These are phyloP conservation scores for Waltergamsia citrina DNA, from an alignment of 2,329 filamentous ascomycete genomes.

Conservation along the genomic window DNA sequence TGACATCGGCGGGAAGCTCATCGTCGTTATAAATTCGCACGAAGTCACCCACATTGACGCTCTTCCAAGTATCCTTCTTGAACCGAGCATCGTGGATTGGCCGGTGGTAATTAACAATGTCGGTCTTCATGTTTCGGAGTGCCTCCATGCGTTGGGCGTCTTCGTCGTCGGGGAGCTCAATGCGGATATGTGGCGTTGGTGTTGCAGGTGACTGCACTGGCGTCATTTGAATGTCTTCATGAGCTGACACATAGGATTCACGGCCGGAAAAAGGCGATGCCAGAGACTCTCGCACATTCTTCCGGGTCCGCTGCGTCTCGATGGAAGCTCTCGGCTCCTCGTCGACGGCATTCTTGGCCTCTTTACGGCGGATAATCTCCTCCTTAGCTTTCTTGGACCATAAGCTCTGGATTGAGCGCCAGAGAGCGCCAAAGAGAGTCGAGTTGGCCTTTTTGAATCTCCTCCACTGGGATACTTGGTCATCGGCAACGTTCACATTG, in stretches of 20 bases:
- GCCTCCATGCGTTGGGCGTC: slow-evolving; percentile 23
- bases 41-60: slow-evolving; percentile 88
- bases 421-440: slow-evolving; percentile 44
- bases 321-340: slow-evolving; percentile 55
- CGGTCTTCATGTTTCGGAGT: slow-evolving; percentile 36
- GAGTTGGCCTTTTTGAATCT: slow-evolving; percentile 83
- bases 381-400: slow-evolving; percentile 42
- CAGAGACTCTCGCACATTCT: slow-evolving; percentile 25
- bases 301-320: slow-evolving; percentile 23
- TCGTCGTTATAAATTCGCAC: slow-evolving; percentile 95
- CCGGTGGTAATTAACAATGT: slow-evolving; percentile 64
- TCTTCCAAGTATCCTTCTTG: slow-evolving; percentile 93
- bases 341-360: slow-evolving; percentile 12
- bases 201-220: slow-evolving; percentile 75
- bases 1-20: slow-evolving; percentile 85
- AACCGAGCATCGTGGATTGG: slow-evolving; percentile 67
- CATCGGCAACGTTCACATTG: slow-evolving; percentile 87
- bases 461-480: slow-evolving; percentile 79
- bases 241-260: slow-evolving; percentile 42
- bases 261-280: slow-evolving; percentile 44
- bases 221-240: slow-evolving; percentile 86
- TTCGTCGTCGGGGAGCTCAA: slow-evolving; percentile 27
- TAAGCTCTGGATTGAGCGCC: slow-evolving; percentile 32
- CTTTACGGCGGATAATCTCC: slow-evolving; percentile 38
- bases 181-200: slow-evolving; percentile 19